Percentiles rank a stretch among this genome's conserved stretches.
Evolutionary conservation across 176 grass and related monocot genomes (phyloP).

Genomic region (Tillandsia fasciculata): DNA sequence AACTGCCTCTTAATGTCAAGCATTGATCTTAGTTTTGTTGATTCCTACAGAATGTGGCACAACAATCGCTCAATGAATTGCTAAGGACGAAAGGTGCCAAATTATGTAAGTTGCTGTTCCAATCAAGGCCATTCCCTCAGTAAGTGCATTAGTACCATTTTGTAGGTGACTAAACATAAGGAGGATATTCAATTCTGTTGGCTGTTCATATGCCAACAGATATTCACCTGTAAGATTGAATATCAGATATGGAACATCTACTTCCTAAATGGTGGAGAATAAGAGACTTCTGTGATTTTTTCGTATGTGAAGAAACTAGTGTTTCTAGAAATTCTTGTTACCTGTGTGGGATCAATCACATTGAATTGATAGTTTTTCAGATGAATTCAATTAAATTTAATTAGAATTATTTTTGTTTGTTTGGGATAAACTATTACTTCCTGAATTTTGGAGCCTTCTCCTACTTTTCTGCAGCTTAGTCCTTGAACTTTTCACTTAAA

Average conservation of each 20-base stretch:
- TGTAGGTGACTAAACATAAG: background rate
- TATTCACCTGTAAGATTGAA: background rate
- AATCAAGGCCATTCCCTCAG: background rate
- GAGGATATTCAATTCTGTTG: background rate
- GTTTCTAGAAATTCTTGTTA: no score
- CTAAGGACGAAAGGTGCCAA: slow-evolving; percentile 45
- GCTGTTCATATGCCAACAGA: background rate
- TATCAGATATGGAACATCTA: background rate
- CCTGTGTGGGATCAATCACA: no score
- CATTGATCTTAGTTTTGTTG: background rate
- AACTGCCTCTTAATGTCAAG: background rate
- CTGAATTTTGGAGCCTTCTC: no score
- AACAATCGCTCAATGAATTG: slow-evolving; percentile 47
- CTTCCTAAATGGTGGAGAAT: no score
- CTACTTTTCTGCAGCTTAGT: no score
- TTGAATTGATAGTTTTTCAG: no score
- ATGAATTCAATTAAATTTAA: no score
- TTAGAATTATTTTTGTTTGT: no score
- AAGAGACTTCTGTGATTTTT: no score
- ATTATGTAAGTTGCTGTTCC: slow-evolving; percentile 24
- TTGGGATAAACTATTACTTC: no score
- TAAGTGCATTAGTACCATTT: background rate
- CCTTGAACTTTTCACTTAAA: no score
- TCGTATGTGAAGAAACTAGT: no score
- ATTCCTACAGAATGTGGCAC: slow-evolving; percentile 62